These are phyloP conservation scores for Dactylellina parvicollis DNA, from an alignment of 2,329 filamentous ascomycete genomes.

Conservation along the genomic window DNA sequence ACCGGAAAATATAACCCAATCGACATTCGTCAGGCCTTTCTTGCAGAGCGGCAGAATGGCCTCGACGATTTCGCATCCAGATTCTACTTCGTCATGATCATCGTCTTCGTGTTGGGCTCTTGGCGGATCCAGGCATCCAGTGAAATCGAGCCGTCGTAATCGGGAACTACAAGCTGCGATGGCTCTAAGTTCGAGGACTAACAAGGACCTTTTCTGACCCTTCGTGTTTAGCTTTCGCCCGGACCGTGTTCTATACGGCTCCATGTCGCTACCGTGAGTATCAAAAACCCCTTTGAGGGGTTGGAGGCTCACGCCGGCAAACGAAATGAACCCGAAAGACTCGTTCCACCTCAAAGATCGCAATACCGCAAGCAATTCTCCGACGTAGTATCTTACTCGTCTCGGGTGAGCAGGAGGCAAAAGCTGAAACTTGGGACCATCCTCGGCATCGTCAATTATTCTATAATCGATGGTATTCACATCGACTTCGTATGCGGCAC, in stretches of 20 bases:
- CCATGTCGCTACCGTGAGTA: conserved; percentile 70
- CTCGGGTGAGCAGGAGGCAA: conserved; percentile 67
- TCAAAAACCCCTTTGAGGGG: conserved; percentile 72
- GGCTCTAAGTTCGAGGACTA: conserved; percentile 75
- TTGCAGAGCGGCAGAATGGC: conserved; percentile 75
- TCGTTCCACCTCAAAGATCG: conserved; percentile 76
- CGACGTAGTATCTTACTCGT: conserved; percentile 67
- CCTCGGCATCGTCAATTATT: conserved; percentile 71
- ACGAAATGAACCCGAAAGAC: conserved; percentile 74
- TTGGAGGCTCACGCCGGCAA: conserved; percentile 72
- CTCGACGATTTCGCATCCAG: conserved; percentile 75
- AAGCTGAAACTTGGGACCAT: conserved; percentile 74
- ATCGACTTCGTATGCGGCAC: conserved; percentile 73
- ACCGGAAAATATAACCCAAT: conserved; percentile 75
- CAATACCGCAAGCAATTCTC: conserved; percentile 76
- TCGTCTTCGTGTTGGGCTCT: conserved; percentile 63
- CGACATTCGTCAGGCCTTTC: conserved; percentile 73
- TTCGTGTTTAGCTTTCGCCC: conserved; percentile 65
- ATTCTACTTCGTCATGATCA: conserved; percentile 65
- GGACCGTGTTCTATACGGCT: conserved; percentile 71
- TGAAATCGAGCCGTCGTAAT: conserved; percentile 73
- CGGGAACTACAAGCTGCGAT: conserved; percentile 73
- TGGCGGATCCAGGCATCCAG: conserved; percentile 68
- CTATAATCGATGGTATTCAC: conserved; percentile 74
- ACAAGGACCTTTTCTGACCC: conserved; percentile 64